phyloP scores from a whole-genome alignment of 108 stramenopile genomes.

The Nitzschia inconspicua region DNA sequence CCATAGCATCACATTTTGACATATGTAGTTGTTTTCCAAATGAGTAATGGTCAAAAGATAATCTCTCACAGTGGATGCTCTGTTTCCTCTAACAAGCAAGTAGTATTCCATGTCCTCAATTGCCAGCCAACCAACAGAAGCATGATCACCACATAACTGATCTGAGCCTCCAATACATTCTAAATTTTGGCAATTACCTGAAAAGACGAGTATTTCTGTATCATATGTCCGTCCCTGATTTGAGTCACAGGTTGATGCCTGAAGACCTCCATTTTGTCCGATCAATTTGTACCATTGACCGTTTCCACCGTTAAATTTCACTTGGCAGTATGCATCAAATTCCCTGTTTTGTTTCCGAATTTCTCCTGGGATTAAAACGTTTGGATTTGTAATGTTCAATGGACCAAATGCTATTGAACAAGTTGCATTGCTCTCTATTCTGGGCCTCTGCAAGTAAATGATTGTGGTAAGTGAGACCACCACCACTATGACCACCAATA shows the following conservation, averaged over 20 bases:
- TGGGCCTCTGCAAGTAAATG: too few relatives aligned
- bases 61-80: background rate
- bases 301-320: constrained; percentile 2
- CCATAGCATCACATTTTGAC: background rate
- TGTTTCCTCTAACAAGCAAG: constrained; percentile 13
- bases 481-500: background rate
- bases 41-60: constrained; percentile 3
- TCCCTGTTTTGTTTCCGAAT: background rate
- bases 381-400: too few relatives aligned
- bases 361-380: constrained; percentile 1
- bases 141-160: constrained; percentile 16
- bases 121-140: constrained; percentile 18
- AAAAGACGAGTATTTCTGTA: constrained; percentile 17
- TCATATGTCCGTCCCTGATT: constrained; percentile 1
- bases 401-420: constrained; percentile 1
- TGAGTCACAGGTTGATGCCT: constrained; percentile 7
- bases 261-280: constrained; percentile 2
- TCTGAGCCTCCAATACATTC: constrained; percentile 16
- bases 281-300: constrained; percentile 17
- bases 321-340: constrained; percentile 1
- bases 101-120: constrained; percentile 6
- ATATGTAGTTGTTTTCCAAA: background rate
- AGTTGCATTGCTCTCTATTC: background rate
- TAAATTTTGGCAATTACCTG: constrained; percentile 8
- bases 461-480: too few relatives aligned